Evolutionary conservation across 108 stramenopile genomes (phyloP), one percentile per base, ranked within the genome.

Genomic region (Pseudonitzschia multiseries): DNA sequence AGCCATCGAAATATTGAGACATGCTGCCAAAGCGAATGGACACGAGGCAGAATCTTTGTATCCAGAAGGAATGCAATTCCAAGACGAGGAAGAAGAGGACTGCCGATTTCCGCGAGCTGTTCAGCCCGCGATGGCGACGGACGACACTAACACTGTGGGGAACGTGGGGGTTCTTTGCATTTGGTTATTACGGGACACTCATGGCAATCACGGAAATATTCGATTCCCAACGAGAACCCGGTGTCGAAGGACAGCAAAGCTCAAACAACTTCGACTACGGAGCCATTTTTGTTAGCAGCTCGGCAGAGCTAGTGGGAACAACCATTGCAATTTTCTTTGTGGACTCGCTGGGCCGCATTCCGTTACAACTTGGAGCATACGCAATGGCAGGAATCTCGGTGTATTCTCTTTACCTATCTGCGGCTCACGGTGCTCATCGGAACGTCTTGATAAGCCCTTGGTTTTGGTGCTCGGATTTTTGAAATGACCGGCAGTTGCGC

Each of bases 151-250:
- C 57, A 54, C 44, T 84, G 29, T 84, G 84, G 84, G 71, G 82
- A n/a, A 74, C 86, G 1, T 91, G 90, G 90, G 53, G 78, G 20
- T 78, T 77, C 28, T 88, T 86, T 78, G 84, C 86, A 0, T 86
- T 88, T 65, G 85, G 87, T 21, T 91, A 88, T 64, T 91, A 87
- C 57, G 90, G 90, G 20, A 80, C 86, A 0, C 74, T 89, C 52
- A 76, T 88, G 66, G 71, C 76, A 21, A 85, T 91, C 28, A 87
- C 90, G 14, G 66, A 83, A 59, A 84, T 91, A 13, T 91, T 91
- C 64, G 82, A 83, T 78, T 77, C 56, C n/a, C 51, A 78, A 32
- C 57, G 10, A 0, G 21, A 36, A 4, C 1, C 27, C 13, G 33
- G 18, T 20, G 65, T 27, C 18, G 50, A 40, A 43, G 53, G 53